A percentile compares a stretch with the other conserved stretches of the same genome.
Evolutionary conservation across 768 basidiomycete genomes (phyloP).

Genomic region (Rubroboletus satanas): DNA sequence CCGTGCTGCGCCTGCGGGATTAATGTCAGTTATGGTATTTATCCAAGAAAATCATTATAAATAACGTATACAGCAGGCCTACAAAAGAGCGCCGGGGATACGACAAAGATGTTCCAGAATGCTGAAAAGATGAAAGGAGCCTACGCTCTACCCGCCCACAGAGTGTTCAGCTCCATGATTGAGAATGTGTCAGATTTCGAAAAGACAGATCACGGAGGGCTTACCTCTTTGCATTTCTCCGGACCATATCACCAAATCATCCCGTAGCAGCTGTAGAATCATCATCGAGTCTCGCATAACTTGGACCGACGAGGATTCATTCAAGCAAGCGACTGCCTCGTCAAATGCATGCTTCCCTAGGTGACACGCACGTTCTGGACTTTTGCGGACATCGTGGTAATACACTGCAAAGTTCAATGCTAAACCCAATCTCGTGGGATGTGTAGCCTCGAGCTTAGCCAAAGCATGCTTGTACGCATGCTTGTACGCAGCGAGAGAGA

Average conservation of each 20-base stretch:
- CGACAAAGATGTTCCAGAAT: not conserved
- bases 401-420: conserved; percentile 94
- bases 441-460: conserved; percentile 67
- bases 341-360: conserved; percentile 91
- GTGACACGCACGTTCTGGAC: conserved; percentile 83
- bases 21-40: not conserved
- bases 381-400: conserved; percentile 82
- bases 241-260: conserved; percentile 85
- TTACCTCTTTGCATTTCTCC: conserved; percentile 58
- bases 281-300: conserved; percentile 70
- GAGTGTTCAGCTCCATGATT: conserved; percentile 24
- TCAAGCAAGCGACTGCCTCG: conserved; percentile 73
- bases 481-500: conserved; percentile 83
- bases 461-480: conserved; percentile 79
- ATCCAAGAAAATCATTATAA: conserved; percentile 4
- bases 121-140: not conserved
- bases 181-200: conserved; percentile 12
- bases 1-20: not conserved
- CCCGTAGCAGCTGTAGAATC: conserved; percentile 77
- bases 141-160: conserved; percentile 11
- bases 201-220: not conserved
- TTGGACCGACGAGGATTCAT: conserved; percentile 39
- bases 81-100: not conserved
- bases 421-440: conserved; percentile 84
- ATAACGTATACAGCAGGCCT: conserved; percentile 10